phyloP scores from a whole-genome alignment of 1,284 basidiomycete genomes.

The Ceratobasidium sp. region DNA sequence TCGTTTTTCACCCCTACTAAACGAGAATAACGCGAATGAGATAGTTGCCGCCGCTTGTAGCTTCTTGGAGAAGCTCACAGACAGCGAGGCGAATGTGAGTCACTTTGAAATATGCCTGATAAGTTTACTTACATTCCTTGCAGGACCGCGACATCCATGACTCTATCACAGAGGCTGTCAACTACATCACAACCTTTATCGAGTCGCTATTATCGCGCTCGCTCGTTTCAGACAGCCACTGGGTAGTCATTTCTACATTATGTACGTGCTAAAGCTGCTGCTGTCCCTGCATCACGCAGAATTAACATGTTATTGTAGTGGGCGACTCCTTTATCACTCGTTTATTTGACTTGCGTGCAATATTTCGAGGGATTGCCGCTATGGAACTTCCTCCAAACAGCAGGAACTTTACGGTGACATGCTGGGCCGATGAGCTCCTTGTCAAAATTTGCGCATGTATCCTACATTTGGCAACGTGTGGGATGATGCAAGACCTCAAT shows the following conservation, averaged over 20 bases:
- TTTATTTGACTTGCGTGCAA: conserved; percentile 12
- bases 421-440: conserved; percentile 23
- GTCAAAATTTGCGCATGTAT: conserved; percentile 42
- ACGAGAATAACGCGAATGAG: not conserved
- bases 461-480: conserved; percentile 33
- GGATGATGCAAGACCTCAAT: conserved; percentile 25
- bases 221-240: not conserved
- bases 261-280: not conserved
- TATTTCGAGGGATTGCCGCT: conserved; percentile 17
- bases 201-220: not conserved
- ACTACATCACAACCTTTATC: conserved; percentile 13
- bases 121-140: not conserved
- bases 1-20: not conserved
- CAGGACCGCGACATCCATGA: conserved; percentile 1
- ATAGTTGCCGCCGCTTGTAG: conserved; percentile 2
- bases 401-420: not conserved
- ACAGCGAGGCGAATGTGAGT: conserved; percentile 10
- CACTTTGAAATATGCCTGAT: not conserved
- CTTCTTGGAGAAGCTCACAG: conserved; percentile 1
- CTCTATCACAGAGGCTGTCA: conserved; percentile 26
- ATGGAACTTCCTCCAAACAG: not conserved
- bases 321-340: conserved; percentile 3
- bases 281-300: not conserved
- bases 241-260: not conserved
- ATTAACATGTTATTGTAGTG: not conserved